Conservation (phyloP, 257 asterid genomes). For the Solanum sitiens region DNA sequence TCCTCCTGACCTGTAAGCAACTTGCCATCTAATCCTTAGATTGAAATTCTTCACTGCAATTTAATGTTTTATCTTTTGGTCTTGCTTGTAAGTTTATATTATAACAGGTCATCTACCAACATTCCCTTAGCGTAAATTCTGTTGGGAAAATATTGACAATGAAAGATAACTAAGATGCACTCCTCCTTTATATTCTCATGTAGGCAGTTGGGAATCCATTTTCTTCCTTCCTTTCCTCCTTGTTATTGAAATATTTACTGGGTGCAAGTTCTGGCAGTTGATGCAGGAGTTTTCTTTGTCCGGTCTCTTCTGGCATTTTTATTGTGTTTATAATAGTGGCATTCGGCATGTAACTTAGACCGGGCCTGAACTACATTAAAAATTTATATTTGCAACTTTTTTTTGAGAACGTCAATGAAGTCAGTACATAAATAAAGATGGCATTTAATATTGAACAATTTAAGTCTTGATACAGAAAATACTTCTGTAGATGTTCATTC, state of each 20-base stretch:
- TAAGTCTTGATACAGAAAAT: background rate
- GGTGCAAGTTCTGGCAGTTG: background rate
- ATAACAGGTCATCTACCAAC: background rate
- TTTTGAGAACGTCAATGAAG: background rate
- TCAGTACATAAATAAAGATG: no score
- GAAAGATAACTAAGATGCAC: background rate
- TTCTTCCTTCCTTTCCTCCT: background rate
- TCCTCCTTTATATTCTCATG: background rate
- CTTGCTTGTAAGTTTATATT: background rate
- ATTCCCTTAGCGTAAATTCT: background rate
- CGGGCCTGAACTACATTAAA: background rate
- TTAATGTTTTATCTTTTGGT: background rate
- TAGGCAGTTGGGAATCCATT: background rate
- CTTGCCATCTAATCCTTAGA: background rate
- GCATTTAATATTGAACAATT: background rate
- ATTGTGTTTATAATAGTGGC: background rate
- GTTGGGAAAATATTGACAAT: background rate
- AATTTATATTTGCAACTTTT: background rate
- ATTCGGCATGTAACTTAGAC: background rate
- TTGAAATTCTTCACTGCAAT: background rate
- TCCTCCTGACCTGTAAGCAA: slow-evolving; percentile 6
- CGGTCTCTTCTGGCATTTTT: background rate
- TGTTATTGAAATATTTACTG: background rate
- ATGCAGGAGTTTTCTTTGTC: background rate
- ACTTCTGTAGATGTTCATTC: background rate